Base-by-base conservation (phyloP, 176 grass and related monocot species). In the Rhynchospora pubera region DNA sequence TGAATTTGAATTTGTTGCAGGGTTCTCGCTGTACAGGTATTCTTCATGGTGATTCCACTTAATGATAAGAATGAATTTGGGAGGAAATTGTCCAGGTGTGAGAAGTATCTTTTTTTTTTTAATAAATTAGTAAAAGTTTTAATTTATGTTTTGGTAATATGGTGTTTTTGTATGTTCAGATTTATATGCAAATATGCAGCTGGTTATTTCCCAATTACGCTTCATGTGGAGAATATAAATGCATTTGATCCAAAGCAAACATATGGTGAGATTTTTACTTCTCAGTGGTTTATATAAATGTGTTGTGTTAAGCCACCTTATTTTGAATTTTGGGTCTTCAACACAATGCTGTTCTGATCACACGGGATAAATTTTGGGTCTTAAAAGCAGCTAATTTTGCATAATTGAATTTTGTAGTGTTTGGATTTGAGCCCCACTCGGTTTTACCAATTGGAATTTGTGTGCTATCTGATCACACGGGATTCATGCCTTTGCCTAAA, bases 401-500 rank as follows among this genome's bases (percentile, higher is more conserved):
- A 24, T 80, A 6, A 16, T 0, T 57, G 1, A 45, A 23, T 9
- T 82, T 65, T 91, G 77, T 78, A 98, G 96, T 98, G 79, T 91
- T 98, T 72, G 92, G 92, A 52, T 98, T 85, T 47, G 96, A 98
- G 80, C 96, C 92, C 2, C 96, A 98, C 71, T 98, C 89, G 16
- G 92, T 98, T 70, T 9, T 98, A 42, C 96, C 96, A 61, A 94
- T 98, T 64, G 92, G 83, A 39, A 39, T 93, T 13, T 70, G 83
- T 9, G 68, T 72, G 70, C 87, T 98, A 9, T 52, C 82, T 12
- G 84, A 90, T 21, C 82, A 87, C 28, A 83, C 87, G 43, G 92
- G 92, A 51, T 94, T 98, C 64, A 90, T 98, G 92, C 96, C 96
- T n/a, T 53, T 91, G 12, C 84, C 56, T 1, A 98, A 88, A 72